Conservation (phyloP, 2,329 filamentous ascomycete genomes). For the Trichoderma aggressivum region DNA sequence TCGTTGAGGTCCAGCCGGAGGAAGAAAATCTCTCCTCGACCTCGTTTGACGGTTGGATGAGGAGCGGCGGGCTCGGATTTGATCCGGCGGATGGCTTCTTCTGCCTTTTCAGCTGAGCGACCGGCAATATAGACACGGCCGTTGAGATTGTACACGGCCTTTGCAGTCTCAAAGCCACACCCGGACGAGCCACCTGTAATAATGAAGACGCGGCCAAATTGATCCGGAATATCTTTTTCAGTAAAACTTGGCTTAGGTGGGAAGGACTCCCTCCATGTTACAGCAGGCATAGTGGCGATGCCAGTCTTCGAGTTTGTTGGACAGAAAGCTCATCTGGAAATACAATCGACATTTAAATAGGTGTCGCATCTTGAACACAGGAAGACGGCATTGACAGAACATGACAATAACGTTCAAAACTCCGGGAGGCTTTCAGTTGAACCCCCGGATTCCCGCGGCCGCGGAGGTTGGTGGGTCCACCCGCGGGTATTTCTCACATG, state of each 20-base stretch:
- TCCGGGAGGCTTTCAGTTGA: neutral
- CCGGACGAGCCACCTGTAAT: neutral
- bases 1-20: neutral
- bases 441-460: neutral
- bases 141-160: neutral
- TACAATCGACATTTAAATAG: neutral
- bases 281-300: neutral
- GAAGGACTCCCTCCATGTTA: neutral
- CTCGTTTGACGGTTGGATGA: neutral
- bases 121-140: neutral
- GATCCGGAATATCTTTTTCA: neutral
- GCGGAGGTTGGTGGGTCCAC: neutral
- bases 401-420: neutral
- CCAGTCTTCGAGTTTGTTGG: neutral
- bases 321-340: neutral
- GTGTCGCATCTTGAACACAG: rapidly evolving
- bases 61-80: neutral
- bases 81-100: neutral
- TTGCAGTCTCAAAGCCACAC: neutral
- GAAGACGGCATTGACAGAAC: neutral
- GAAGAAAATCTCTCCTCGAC: neutral
- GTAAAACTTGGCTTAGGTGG: neutral
- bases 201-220: neutral
- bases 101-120: neutral
- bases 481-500: neutral